Conservation (phyloP, 805 yeast genomes). For the Candida succiphila region DNA sequence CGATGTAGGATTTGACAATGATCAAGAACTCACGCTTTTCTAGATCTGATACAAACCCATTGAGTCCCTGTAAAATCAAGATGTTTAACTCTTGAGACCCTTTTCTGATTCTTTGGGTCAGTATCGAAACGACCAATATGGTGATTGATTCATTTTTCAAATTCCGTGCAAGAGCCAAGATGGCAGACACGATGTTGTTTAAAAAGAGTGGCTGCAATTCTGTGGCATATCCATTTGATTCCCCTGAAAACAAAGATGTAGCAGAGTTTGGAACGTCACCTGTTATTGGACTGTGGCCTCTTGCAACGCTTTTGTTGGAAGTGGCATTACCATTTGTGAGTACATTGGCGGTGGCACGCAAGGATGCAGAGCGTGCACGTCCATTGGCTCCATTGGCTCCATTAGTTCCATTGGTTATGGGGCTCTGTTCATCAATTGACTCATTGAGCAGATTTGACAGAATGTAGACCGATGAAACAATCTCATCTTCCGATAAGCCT, state of each 20-base stretch:
- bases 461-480: slow-evolving; percentile 77
- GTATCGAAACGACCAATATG: slow-evolving; percentile 68
- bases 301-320: slow-evolving; percentile 8
- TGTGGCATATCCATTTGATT: not conserved
- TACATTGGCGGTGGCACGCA: slow-evolving; percentile 6
- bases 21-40: slow-evolving; percentile 59
- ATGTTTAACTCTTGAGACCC: slow-evolving; percentile 43
- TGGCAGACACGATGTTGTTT: slow-evolving; percentile 60
- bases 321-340: slow-evolving; percentile 8
- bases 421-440: slow-evolving; percentile 24
- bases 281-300: slow-evolving; percentile 1
- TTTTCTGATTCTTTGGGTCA: slow-evolving; percentile 60
- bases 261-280: too few relatives aligned
- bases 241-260: not conserved
- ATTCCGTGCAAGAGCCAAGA: slow-evolving; percentile 52
- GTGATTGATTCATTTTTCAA: slow-evolving; percentile 67
- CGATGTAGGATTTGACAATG: slow-evolving; percentile 48
- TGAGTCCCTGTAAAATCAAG: slow-evolving; percentile 49
- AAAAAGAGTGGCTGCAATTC: slow-evolving; percentile 28
- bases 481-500: slow-evolving; percentile 68
- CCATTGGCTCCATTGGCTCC: slow-evolving; percentile 12
- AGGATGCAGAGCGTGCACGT: slow-evolving; percentile 13
- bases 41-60: slow-evolving; percentile 50
- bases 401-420: not conserved
- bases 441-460: slow-evolving; percentile 62